Evolutionary conservation across 2,329 filamentous ascomycete genomes (phyloP), one percentile per base, ranked within the genome.

Genomic region (Talaromyces sp.): DNA sequence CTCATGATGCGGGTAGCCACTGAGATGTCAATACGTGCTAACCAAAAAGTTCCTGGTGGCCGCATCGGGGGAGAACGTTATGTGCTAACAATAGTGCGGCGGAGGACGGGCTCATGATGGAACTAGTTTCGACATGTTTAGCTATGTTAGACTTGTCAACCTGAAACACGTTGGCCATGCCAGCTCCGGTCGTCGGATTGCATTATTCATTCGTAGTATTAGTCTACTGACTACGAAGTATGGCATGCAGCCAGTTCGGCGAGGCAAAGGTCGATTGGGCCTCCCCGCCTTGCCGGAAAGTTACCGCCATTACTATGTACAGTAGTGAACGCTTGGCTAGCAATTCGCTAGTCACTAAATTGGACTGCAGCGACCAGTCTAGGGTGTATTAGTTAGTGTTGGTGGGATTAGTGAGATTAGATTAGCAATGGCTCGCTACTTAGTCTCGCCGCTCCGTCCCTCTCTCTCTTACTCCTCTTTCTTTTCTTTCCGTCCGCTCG

Each of bases 361-460:
- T 37, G 22, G 52, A 56, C 52, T 56, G 33, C 52, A 31, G 27
- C 8, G 27, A 31, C 27, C 27, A 31, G 48, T 52, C 48, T 52
- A 33, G 27, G n/a, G 48, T 50, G 47, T 31, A 31, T 31, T 50
- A 50, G 11, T 31, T 50, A 50, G 47, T 33, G 50, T 35, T 56
- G 50, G 50, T 56, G 52, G 52, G 52, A 56, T 56, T 56, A 56
- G 33, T 56, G 52, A 56, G 52, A 56, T 56, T 24, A 56, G 52
- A 56, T 56, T 39, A 56, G n/a, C 52, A 37, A 56, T 39, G 14
- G 52, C 33, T 56, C 65, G 65, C 63, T 69, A 54, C 65, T 68
- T 64, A 62, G 65, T 66, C 63, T 69, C 64, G 62, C 56, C 65
- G 68, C 68, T 62, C 58, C 62, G 65, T 62, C 57, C 50, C 60